phyloP scores from a whole-genome alignment of 805 yeast genomes.

The Suhomyces faveliae region DNA sequence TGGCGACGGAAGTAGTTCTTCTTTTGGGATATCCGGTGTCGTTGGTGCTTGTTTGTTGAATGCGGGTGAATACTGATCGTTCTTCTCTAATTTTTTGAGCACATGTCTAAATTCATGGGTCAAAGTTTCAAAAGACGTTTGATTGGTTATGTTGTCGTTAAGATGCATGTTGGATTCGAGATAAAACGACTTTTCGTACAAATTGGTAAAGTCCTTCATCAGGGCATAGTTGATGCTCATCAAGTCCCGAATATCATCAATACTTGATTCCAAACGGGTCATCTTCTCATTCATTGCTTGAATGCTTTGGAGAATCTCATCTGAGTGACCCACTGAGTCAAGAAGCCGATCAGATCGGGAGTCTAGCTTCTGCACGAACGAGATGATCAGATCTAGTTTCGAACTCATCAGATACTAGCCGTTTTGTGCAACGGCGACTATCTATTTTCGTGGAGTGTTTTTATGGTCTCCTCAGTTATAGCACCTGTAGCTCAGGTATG shows the following conservation, averaged over 20 bases:
- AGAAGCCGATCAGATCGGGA: conserved; percentile 25
- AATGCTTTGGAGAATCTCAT: conserved; percentile 21
- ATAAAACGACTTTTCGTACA: conserved; percentile 31
- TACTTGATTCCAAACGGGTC: conserved; percentile 25
- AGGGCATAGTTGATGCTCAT: conserved; percentile 22
- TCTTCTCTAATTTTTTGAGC: conserved; percentile 16
- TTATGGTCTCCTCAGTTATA: not conserved
- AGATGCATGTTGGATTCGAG: conserved; percentile 32
- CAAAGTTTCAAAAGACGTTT: conserved; percentile 29
- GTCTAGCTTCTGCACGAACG: conserved; percentile 32
- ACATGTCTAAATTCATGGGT: conserved; percentile 28
- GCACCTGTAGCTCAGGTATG: not conserved
- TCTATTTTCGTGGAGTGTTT: not conserved
- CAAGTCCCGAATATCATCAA: conserved; percentile 27
- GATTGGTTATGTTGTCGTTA: conserved; percentile 34
- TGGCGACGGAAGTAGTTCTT: not conserved
- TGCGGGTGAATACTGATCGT: conserved; percentile 10
- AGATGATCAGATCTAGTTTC: conserved; percentile 29
- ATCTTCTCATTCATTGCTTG: conserved; percentile 19
- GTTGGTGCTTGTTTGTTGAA: not conserved
- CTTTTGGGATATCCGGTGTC: conserved; percentile 1
- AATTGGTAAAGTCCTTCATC: conserved; percentile 26
- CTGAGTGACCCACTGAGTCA: conserved; percentile 22
- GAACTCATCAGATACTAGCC: conserved; percentile 6
- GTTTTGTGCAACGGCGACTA: not conserved